These are phyloP conservation scores for Cordyceps pruinosa DNA, from an alignment of 2,329 filamentous ascomycete genomes.

Conservation along the genomic window DNA sequence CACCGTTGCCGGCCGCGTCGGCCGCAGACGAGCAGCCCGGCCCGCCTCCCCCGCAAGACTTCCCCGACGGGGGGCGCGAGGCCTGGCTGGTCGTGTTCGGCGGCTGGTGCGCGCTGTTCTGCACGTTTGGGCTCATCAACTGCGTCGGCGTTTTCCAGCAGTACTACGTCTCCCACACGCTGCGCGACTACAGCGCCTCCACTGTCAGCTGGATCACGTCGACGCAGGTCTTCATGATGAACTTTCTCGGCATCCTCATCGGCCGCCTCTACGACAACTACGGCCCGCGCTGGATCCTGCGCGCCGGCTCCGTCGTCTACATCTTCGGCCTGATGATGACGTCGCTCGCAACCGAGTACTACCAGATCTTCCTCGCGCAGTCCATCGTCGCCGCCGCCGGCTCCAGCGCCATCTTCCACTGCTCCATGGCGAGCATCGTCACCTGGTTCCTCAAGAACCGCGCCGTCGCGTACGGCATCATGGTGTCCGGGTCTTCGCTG, in stretches of 20 bases:
- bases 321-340: constrained; percentile 62
- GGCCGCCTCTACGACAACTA: constrained; percentile 59
- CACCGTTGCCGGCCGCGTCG: not conserved
- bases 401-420: constrained; percentile 37
- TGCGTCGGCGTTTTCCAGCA: constrained; percentile 50
- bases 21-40: constrained; percentile 16
- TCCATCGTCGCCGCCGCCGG: constrained; percentile 35
- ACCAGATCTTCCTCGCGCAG: constrained; percentile 39
- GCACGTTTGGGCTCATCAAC: constrained; percentile 39
- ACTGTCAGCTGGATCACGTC: constrained; percentile 55
- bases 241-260: constrained; percentile 42
- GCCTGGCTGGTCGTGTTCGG: constrained; percentile 52
- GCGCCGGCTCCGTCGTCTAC: constrained; percentile 47
- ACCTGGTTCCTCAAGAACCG: constrained; percentile 48
- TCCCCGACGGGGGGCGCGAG: constrained; percentile 51
- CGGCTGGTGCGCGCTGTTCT: constrained; percentile 37
- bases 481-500: constrained; percentile 46
- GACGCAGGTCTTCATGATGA: constrained; percentile 41
- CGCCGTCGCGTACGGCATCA: constrained; percentile 46
- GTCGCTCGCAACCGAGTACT: constrained; percentile 40
- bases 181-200: constrained; percentile 41
- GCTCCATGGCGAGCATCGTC: constrained; percentile 34
- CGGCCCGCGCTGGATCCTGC: constrained; percentile 52
- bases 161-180: constrained; percentile 46
- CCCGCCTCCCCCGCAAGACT: constrained; percentile 37